Evolutionary conservation across 2,329 filamentous ascomycete species (phyloP), one percentile per base, ranked within the genome.

Genomic region (Teratosphaeria viscida): DNA sequence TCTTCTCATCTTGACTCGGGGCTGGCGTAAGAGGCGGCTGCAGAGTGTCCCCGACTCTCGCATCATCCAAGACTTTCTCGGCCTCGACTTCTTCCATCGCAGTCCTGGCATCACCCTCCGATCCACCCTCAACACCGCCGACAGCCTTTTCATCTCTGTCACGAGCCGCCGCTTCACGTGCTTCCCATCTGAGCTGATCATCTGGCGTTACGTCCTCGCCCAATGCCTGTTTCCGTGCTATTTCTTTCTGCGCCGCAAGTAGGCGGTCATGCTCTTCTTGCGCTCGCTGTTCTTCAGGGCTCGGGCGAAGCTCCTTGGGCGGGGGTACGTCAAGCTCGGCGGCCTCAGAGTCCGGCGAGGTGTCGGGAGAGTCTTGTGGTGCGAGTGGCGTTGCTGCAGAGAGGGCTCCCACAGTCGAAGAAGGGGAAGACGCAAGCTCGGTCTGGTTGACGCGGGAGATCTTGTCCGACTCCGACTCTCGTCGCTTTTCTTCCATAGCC

Each of bases 311-410:
- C n/a, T 72, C 72, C 61, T 62, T 71, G 60, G 61, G 69, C 23
- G 61, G 67, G 59, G 37, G 64, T 54, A 63, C 68, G 63, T 62
- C 68, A 29, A 60, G 59, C 34, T 66, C 63, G 3, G 62, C 65
- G 53, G 58, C 60, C 39, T 72, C 70, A 3, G 71, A 71, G 34
- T 70, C 68, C 19, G 70, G 68, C 19, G 69, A 70, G 8, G 69
- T 71, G 57, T 70, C 70, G 32, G 75, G 74, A 10, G 71, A 74
- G 60, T 77, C 76, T 54, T 75, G 72, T 32, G 85, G 82, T 47
- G 85, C 80, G 39, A 81, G 82, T 1, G 89, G 87, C 0, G 89
- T 94, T 26, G 86, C 84, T 58, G 85, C 85, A 52, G 88, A 91
- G 66, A 86, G 85, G 1, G 85, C 82, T 35, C 80, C 84, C 58